Conservation (phyloP, 1,284 basidiomycete species). For the Moniliella sp. region DNA sequence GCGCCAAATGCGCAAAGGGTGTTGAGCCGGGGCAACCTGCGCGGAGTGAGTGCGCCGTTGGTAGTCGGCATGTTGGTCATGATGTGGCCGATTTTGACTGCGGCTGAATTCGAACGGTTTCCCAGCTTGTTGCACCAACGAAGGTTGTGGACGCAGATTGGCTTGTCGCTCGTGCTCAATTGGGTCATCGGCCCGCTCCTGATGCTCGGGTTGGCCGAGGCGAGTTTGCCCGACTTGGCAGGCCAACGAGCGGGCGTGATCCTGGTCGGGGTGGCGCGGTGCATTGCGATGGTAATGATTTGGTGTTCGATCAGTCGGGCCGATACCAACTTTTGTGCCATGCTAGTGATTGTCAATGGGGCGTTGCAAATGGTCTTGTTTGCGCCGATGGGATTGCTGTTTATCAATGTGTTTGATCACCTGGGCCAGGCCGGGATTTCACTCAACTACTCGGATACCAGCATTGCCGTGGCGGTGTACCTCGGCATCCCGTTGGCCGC, state of each 20-base stretch:
- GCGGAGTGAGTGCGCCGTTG: slow-evolving; percentile 29
- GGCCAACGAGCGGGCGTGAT: slow-evolving; percentile 39
- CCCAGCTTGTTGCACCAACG: slow-evolving; percentile 43
- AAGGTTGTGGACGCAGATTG: slow-evolving; percentile 50
- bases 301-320: slow-evolving; percentile 55
- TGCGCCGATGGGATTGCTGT: slow-evolving; percentile 53
- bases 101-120: slow-evolving; percentile 56
- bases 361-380: slow-evolving; percentile 54
- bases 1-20: slow-evolving; percentile 11
- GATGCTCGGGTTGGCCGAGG: slow-evolving; percentile 67
- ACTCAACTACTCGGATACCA: slow-evolving; percentile 48
- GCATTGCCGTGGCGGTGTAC: slow-evolving; percentile 45
- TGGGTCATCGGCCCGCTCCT: slow-evolving; percentile 56
- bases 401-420: slow-evolving; percentile 47
- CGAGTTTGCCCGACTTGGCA: slow-evolving; percentile 49
- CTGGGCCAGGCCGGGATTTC: slow-evolving; percentile 35
- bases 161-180: slow-evolving; percentile 52
- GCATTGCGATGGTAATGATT: slow-evolving; percentile 28
- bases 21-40: slow-evolving; percentile 23
- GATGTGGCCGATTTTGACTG: slow-evolving; percentile 66
- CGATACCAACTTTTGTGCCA: slow-evolving; percentile 55
- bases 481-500: slow-evolving; percentile 48
- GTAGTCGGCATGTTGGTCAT: slow-evolving; percentile 45
- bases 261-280: slow-evolving; percentile 44
- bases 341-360: slow-evolving; percentile 42